These are phyloP conservation scores for Aspergillus novofumigatus DNA, from an alignment of 2,329 filamentous ascomycete genomes.

Conservation along the genomic window DNA sequence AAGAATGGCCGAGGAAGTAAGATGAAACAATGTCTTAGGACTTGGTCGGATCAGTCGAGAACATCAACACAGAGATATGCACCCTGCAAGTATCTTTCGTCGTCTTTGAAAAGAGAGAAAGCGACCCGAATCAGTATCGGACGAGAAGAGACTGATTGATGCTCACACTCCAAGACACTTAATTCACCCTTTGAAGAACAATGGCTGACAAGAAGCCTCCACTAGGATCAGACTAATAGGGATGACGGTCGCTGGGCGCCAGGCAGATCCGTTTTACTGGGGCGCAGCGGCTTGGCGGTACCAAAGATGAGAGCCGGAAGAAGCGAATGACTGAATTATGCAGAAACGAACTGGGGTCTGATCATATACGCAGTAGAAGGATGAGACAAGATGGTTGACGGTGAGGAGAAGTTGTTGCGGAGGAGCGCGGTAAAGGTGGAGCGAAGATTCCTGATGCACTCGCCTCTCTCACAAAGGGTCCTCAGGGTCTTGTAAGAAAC, in stretches of 20 bases:
- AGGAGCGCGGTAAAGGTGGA: background rate
- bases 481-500: background rate
- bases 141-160: background rate
- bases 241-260: background rate
- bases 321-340: conserved; percentile 1
- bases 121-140: background rate
- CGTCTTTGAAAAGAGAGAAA: background rate
- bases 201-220: background rate
- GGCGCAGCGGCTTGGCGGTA: conserved; percentile 12
- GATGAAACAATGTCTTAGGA: conserved; percentile 2
- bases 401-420: background rate
- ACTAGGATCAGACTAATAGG: background rate
- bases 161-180: background rate
- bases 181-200: background rate
- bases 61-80: background rate
- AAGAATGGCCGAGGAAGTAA: conserved; percentile 1
- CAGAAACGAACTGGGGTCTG: background rate
- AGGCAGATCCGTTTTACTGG: conserved; percentile 3
- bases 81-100: background rate
- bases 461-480: background rate
- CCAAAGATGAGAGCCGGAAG: background rate
- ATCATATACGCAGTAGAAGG: background rate
- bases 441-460: background rate
- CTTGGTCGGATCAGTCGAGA: background rate
- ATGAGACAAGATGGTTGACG: background rate